phyloP scores from a whole-genome alignment of 352 stramenopile genomes.

The Phytophthora citrophthora region DNA sequence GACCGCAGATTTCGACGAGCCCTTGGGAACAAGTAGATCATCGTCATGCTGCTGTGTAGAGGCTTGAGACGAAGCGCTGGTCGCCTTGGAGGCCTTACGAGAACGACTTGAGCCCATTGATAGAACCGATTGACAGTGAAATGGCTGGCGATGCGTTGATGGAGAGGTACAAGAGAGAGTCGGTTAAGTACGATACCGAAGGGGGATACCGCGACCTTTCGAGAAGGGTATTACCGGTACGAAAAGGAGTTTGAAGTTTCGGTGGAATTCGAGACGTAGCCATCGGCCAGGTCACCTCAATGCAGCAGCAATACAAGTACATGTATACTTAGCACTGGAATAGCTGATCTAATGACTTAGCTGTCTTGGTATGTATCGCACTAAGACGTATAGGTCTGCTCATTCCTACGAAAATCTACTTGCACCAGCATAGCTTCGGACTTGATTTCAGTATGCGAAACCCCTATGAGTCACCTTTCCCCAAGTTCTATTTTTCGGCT shows the following conservation, averaged over 20 bases:
- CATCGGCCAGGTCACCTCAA: not conserved
- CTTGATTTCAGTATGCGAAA: no score
- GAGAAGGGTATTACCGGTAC: not conserved
- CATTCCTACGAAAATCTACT: no score
- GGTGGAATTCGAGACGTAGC: not conserved
- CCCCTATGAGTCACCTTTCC: not conserved
- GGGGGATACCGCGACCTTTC: not conserved
- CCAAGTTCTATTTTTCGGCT: not conserved
- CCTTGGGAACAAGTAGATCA: constrained; percentile 48
- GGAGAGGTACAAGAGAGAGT: no score
- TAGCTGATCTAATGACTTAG: no score
- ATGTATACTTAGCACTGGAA: no score
- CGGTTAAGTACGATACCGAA: no score
- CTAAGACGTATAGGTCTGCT: no score
- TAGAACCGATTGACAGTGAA: constrained; percentile 6
- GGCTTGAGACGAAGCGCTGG: not conserved
- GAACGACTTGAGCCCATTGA: constrained; percentile 24
- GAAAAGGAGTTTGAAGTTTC: not conserved
- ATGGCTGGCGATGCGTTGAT: constrained; percentile 6
- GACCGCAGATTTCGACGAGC: constrained; percentile 3
- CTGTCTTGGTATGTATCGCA: no score
- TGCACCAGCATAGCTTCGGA: no score
- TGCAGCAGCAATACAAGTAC: not conserved
- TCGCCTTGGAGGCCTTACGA: constrained; percentile 27
- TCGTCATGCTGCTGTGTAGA: constrained; percentile 16